Evolutionary conservation across 331 rosid species (phyloP).

Genomic region (Prunus yedoensis): DNA sequence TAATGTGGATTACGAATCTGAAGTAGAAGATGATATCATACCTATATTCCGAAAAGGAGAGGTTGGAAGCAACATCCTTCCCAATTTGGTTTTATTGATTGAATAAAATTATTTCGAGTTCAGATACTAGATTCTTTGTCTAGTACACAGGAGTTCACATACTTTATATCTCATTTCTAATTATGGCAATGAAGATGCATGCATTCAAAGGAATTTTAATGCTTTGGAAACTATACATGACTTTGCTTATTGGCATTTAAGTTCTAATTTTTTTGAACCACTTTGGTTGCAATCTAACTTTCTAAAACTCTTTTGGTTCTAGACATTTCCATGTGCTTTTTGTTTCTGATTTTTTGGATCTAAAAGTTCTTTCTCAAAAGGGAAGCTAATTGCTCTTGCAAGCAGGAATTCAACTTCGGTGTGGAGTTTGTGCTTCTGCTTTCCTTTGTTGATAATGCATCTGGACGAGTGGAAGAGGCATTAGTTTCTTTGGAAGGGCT

Average conservation of each 20-base stretch:
- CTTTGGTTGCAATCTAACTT: neutral
- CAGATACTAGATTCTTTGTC: neutral
- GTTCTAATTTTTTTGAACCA: neutral
- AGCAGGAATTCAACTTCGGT: slow-evolving; percentile 83
- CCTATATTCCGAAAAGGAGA: slow-evolving; percentile 91
- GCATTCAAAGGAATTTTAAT: neutral
- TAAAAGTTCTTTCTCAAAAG: slow-evolving; percentile 6
- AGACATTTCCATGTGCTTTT: neutral
- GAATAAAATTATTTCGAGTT: neutral
- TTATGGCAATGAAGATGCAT: neutral
- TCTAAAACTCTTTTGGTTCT: neutral
- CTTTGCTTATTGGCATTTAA: neutral
- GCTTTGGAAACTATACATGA: no score
- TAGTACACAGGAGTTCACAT: neutral
- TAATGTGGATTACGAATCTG: slow-evolving; percentile 75
- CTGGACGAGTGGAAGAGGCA: slow-evolving; percentile 49
- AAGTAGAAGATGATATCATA: slow-evolving; percentile 86
- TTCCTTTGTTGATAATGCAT: slow-evolving; percentile 49
- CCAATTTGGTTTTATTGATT: neutral
- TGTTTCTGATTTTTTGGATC: slow-evolving; percentile 17
- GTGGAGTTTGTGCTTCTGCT: slow-evolving; percentile 78
- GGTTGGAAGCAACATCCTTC: slow-evolving; percentile 44
- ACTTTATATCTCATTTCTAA: neutral
- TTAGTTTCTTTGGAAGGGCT: slow-evolving; percentile 53
- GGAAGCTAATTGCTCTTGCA: slow-evolving; percentile 10